Evolutionary conservation across 306 rosid species (phyloP).

Genomic region (Alnus glutinosa): DNA sequence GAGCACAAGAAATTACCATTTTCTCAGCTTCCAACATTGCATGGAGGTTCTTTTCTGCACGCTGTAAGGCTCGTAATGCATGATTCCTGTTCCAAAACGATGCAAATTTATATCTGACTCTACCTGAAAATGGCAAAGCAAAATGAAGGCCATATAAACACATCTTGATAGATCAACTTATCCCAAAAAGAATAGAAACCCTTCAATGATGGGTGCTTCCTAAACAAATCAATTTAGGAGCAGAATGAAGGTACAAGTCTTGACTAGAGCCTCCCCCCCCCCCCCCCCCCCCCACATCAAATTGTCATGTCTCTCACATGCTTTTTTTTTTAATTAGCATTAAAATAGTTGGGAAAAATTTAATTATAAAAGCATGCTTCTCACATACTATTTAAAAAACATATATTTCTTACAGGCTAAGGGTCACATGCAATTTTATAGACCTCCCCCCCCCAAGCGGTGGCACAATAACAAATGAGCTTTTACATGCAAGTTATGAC

Average conservation of each 20-base stretch:
- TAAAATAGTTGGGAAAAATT: too few species aligned
- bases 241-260: neutral
- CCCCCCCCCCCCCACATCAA: too few species aligned
- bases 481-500: too few species aligned
- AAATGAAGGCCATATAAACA: conserved; percentile 26
- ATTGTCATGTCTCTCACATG: too few species aligned
- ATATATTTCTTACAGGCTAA: too few species aligned
- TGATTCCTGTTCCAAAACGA: conserved; percentile 99
- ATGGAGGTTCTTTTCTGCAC: conserved; percentile 61
- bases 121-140: conserved; percentile 66
- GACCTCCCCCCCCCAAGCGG: too few species aligned
- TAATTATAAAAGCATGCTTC: too few species aligned
- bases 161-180: conserved; percentile 26
- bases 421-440: too few species aligned
- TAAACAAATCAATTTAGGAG: neutral
- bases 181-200: conserved; percentile 2
- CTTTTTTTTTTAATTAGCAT: too few species aligned
- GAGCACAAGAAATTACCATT: conserved; percentile 56
- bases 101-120: conserved; percentile 96
- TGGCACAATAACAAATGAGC: too few species aligned
- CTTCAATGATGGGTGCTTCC: neutral
- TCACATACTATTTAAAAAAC: too few species aligned
- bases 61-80: conserved; percentile 76
- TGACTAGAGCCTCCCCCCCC: too few species aligned
- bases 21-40: conserved; percentile 89